Base-by-base conservation (phyloP, 768 basidiomycete genomes). In the Naganishia antarctica region DNA sequence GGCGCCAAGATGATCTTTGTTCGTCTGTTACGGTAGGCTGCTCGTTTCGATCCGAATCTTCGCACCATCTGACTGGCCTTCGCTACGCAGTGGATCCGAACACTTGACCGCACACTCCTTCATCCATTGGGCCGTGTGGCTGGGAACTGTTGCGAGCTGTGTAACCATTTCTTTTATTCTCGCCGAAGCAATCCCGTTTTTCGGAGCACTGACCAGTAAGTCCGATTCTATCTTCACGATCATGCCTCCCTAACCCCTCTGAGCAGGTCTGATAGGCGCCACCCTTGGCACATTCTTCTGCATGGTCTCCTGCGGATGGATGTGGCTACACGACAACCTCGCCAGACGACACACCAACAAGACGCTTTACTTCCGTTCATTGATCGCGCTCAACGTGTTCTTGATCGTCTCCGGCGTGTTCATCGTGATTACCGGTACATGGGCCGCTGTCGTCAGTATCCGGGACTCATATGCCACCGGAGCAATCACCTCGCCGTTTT, bases 1-100 rank as follows among this genome's bases (percentile, higher is more conserved):
- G 67, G 68, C 12, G 70, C 71, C 40, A 74, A 74, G 64, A 66
- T 66, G 63, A 66, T 73, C 65, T 73, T 74, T 46, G 71, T 74
- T 46, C 50, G 73, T 15, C n/a, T 71, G 1, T 51, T 74, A 2
- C 68, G 71, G 68, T 69, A 50, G 26, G 68, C 58, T 25, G 34
- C 43, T 60, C 25, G 7, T 13, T 37, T 16, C 23, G 23, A 16
- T 51, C 34, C 16, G 23, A 21, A n/a, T 26, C 18, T 25, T n/a
- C 12, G 2, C 37, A 18, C 25, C 13, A 13, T 9, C 11, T 41
- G 43, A 47, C 40, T 8, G 37, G 9, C 18, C 16, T 40, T 41
- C 26, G 29, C 18, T 59, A 37, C 31, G 49, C 59, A 65, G 69
- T 46, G 71, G 68, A 11, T 68, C 70, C 25, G 41, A 40, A 16